Evolutionary conservation across 352 stramenopile species (phyloP).

Genomic region (Phytophthora fragariaefolia): DNA sequence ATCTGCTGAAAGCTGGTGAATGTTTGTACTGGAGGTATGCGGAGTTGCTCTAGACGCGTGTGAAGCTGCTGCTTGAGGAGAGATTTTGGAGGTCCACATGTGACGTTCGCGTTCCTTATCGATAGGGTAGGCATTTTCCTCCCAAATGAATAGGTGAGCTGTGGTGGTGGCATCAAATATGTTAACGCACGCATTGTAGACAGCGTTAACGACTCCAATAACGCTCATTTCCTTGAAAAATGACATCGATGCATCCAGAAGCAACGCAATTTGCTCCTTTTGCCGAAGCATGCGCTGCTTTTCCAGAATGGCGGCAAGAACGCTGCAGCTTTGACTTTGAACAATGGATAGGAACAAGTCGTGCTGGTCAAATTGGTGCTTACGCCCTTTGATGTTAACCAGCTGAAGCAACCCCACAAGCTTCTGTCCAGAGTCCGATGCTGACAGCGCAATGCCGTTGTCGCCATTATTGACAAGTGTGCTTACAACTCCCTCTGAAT

Average conservation of each 20-base stretch:
- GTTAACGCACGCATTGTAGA: constrained; percentile 76
- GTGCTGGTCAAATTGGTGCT: constrained; percentile 65
- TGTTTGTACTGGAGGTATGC: constrained; percentile 13
- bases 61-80: constrained; percentile 29
- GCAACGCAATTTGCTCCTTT: constrained; percentile 64
- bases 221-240: constrained; percentile 88
- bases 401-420: constrained; percentile 75
- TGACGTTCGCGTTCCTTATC: constrained; percentile 35
- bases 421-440: constrained; percentile 34
- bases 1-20: constrained; percentile 5
- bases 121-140: constrained; percentile 23
- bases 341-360: constrained; percentile 85
- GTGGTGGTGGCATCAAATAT: constrained; percentile 69
- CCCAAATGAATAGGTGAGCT: constrained; percentile 74
- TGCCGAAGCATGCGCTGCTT: constrained; percentile 70
- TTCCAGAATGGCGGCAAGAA: constrained; percentile 73
- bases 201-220: constrained; percentile 78
- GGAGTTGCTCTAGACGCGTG: constrained; percentile 8
- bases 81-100: constrained; percentile 82
- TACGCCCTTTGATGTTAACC: constrained; percentile 74
- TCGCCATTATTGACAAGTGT: constrained; percentile 19
- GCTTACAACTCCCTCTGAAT: constrained; percentile 31
- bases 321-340: constrained; percentile 65
- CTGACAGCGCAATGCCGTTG: neutral
- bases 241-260: constrained; percentile 77